Base-by-base conservation (phyloP, 305 asterid species). In the Fraxinus sp. region DNA sequence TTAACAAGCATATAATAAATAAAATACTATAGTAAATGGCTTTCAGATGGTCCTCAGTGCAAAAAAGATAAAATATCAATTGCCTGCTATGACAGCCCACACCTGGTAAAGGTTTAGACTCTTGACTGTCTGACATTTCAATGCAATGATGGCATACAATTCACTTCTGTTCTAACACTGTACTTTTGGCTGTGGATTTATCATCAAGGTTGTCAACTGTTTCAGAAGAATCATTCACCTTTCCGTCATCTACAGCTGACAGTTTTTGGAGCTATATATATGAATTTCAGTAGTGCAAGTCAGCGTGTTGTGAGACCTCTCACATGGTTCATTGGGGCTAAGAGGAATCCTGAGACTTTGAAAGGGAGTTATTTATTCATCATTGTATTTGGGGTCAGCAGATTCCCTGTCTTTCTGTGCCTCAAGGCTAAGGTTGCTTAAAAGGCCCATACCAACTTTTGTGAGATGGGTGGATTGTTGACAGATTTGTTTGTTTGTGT, bases 311-410 rank as follows among this genome's bases (percentile, higher is more conserved):
- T 68, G 39, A 68, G 30, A 11, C 20, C 11, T 33, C 77, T 30
- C 37, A 16, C 77, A 71, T 71, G 77, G 74, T 71, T 71, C 75
- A 30, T 32, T 71, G 46, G 77, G 46, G 77, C 14, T 71, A 37
- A 32, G 43, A 71, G 77, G 77, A 33, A 24, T 71, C 35, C 18
- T 0, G 46, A 16, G 43, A 71, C 77, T 71, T 71, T 2, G 26
- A 71, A 28, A 26, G 41, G 22, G 39, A 68, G 37, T 68, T 28
- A 33, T 16, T 30, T 16, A 33, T 71, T 8, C 77, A 32, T 71
- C 77, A 68, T 71, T 71, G 41, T 71, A 16, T 71, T 16, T 71
- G 46, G 37, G 41, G 16, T n/a, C 22, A 32, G 77, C 46, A 33
- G 43, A 5, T 71, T 66, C 46, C 26, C 18, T 13, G 37, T 32